Percentiles rank a stretch among this genome's conserved stretches.
phyloP scores from a whole-genome alignment of 176 grass and related monocot genomes.

The Guadua angustifolia region DNA sequence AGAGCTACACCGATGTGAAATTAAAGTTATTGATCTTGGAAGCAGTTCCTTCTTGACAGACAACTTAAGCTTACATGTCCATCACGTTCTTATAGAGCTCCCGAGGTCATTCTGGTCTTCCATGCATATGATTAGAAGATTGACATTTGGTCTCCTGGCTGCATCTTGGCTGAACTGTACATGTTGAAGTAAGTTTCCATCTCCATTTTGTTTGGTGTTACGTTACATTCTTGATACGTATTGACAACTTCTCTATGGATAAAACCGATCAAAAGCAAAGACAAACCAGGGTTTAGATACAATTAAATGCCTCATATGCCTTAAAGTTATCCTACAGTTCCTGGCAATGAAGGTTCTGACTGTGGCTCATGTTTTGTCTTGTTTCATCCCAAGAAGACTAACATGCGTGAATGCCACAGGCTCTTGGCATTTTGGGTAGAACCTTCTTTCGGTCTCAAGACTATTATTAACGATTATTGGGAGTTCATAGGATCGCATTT shows the following conservation, averaged over 20 bases:
- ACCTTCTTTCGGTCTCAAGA: not conserved
- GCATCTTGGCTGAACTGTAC: conserved; percentile 93
- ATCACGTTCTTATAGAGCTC: conserved; percentile 94
- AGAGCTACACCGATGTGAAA: conserved; percentile 98
- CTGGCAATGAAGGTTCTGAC: conserved; percentile 3
- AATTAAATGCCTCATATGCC: not conserved
- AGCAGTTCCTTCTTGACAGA: conserved; percentile 93
- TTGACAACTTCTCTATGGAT: conserved; percentile 3
- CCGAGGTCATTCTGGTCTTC: conserved; percentile 87
- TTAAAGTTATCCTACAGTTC: conserved; percentile 13
- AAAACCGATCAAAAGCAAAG: not conserved
- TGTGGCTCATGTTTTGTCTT: conserved; percentile 15
- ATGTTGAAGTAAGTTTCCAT: conserved; percentile 72
- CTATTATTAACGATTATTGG: not conserved
- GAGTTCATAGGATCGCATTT: not conserved
- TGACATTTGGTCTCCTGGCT: conserved; percentile 96
- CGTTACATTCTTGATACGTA: not conserved
- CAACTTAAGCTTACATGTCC: conserved; percentile 81
- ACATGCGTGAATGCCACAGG: not conserved
- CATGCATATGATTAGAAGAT: conserved; percentile 93
- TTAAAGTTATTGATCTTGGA: conserved; percentile 98
- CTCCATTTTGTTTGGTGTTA: conserved; percentile 29
- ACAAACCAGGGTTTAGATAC: not conserved
- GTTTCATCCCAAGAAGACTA: conserved; percentile 34
- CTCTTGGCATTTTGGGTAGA: conserved; percentile 17